phyloP scores from a whole-genome alignment of 768 basidiomycete genomes.

The Collybia sordida region DNA sequence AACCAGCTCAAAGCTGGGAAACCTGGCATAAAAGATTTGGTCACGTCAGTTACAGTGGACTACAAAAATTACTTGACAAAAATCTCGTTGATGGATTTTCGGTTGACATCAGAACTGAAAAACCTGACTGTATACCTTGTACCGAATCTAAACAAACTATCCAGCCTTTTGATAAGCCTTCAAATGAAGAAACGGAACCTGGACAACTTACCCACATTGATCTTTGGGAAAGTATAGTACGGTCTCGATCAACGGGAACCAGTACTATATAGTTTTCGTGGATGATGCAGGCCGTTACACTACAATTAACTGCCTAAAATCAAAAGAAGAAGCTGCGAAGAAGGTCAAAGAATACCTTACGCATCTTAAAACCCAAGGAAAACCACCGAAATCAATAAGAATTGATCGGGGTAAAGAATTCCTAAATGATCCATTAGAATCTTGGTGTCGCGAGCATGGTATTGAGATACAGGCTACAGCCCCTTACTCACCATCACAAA shows the following conservation, averaged over 20 bases:
- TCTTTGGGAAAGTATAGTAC: constrained; percentile 9
- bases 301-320: background rate
- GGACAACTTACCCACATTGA: constrained; percentile 7
- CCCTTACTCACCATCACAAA: constrained; percentile 29
- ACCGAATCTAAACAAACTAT: background rate
- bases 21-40: constrained; percentile 1
- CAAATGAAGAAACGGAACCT: background rate
- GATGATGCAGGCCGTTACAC: constrained; percentile 1
- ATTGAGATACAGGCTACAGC: constrained; percentile 24
- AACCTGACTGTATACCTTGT: constrained; percentile 1
- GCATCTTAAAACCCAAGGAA: constrained; percentile 1
- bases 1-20: constrained; percentile 1
- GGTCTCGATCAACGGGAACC: constrained; percentile 6
- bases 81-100: background rate
- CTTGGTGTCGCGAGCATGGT: constrained; percentile 17
- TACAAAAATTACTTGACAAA: background rate
- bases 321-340: background rate
- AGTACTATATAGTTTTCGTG: constrained; percentile 6
- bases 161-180: background rate
- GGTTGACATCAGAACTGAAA: background rate
- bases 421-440: background rate
- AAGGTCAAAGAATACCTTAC: background rate
- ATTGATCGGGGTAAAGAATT: constrained; percentile 3
- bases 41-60: background rate
- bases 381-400: background rate